phyloP scores from a whole-genome alignment of 345 rosid species.

The Eucalyptus camaldulensis region DNA sequence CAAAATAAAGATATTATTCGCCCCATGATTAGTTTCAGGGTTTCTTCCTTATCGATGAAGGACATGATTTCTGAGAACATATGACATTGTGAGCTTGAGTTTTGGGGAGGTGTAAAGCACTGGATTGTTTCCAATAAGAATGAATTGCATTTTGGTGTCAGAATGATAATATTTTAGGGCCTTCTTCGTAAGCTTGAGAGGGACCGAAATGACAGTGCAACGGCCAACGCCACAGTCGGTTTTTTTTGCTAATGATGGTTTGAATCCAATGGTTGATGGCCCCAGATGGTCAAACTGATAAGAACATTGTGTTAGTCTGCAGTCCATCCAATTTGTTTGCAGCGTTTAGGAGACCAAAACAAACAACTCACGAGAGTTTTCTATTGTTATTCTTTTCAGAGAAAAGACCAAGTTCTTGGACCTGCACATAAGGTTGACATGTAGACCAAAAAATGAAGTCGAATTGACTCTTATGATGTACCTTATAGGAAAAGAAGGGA shows the following conservation, averaged over 20 bases:
- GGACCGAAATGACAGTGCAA: background rate
- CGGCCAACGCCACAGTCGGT: background rate
- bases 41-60: background rate
- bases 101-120: conserved; percentile 1
- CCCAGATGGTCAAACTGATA: background rate
- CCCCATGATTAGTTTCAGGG: background rate
- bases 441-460: background rate
- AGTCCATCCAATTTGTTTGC: background rate
- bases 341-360: background rate
- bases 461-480: background rate
- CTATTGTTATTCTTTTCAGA: background rate
- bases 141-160: background rate
- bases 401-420: background rate
- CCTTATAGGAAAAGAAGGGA: background rate
- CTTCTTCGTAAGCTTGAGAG: background rate
- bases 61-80: background rate
- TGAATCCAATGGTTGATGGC: background rate
- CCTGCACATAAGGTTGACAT: background rate
- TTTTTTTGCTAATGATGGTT: background rate
- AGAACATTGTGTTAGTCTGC: background rate
- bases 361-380: background rate
- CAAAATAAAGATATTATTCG: background rate
- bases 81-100: background rate
- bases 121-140: background rate
- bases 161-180: background rate